Percentiles rank a stretch among this genome's conserved stretches.
phyloP scores from a whole-genome alignment of 352 stramenopile species.

The Globisporangium parvum region DNA sequence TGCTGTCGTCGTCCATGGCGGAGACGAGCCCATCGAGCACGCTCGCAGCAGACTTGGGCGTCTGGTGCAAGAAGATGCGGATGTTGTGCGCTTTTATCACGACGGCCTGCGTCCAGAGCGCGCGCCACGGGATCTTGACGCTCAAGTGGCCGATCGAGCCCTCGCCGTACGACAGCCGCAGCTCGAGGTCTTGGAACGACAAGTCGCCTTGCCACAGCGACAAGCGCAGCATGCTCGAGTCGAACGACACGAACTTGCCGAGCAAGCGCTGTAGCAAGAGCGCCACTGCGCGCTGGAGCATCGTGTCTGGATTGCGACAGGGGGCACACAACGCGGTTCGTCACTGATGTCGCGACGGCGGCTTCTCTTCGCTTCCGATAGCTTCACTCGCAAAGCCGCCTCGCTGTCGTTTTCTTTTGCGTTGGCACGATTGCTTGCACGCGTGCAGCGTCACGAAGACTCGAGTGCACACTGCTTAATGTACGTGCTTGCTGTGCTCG shows the following conservation, averaged over 20 bases:
- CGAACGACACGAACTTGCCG: conserved; percentile 86
- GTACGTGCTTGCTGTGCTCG: no score
- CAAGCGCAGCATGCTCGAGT: conserved; percentile 78
- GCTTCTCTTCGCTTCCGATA: no score
- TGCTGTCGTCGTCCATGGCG: conserved; percentile 17
- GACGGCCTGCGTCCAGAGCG: conserved; percentile 78
- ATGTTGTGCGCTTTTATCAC: conserved; percentile 72
- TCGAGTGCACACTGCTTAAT: no score
- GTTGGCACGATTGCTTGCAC: no score
- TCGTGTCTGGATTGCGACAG: conserved; percentile 15
- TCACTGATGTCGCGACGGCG: no score
- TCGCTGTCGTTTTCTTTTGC: no score
- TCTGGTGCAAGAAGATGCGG: conserved; percentile 63
- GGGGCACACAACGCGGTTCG: no score
- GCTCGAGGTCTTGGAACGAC: conserved; percentile 75
- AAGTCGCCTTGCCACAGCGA: conserved; percentile 84
- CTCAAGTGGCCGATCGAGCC: conserved; percentile 70
- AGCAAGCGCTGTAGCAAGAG: conserved; percentile 83
- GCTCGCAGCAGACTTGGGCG: conserved; percentile 18
- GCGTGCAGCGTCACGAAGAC: no score
- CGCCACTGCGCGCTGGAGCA: conserved; percentile 80
- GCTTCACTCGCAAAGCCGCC: no score
- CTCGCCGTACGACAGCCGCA: conserved; percentile 74
- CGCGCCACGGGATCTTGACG: conserved; percentile 82
- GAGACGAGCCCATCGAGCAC: conserved; percentile 13